Conservation (phyloP, 208 protist species). For the Trypanosoma boissoni region DNA sequence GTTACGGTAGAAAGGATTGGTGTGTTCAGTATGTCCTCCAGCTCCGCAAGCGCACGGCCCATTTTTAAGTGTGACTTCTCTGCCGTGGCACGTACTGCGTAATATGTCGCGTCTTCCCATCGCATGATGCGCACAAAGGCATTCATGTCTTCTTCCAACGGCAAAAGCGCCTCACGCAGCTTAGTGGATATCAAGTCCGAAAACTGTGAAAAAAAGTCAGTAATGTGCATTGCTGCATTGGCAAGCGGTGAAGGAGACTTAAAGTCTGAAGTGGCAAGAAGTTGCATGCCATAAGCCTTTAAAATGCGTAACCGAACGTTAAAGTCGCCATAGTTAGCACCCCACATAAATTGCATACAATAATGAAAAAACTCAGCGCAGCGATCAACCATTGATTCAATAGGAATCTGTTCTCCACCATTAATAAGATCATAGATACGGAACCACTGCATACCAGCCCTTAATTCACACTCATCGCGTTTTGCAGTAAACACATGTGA, state of each 20-base stretch:
- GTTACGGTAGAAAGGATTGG: constrained; percentile 61
- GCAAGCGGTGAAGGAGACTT: constrained; percentile 48
- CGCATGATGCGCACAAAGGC: constrained; percentile 89
- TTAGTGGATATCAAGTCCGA: constrained; percentile 40
- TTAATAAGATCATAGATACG: constrained; percentile 70
- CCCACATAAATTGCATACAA: constrained; percentile 81
- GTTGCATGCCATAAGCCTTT: constrained; percentile 63
- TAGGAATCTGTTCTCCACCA: constrained; percentile 5
- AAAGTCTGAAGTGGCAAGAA: constrained; percentile 35
- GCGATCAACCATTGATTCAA: constrained; percentile 28
- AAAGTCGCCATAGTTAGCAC: constrained; percentile 75
- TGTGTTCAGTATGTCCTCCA: constrained; percentile 71
- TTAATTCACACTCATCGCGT: constrained; percentile 64
- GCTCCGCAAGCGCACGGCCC: constrained; percentile 68
- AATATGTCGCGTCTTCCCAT: constrained; percentile 95
- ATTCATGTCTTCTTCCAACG: constrained; percentile 86
- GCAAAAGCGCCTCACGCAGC: constrained; percentile 37
- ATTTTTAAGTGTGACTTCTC: constrained; percentile 96
- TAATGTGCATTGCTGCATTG: constrained; percentile 75
- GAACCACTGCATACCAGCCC: constrained; percentile 74
- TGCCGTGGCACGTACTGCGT: constrained; percentile 90
- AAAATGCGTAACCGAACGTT: constrained; percentile 58
- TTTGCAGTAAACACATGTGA: constrained; percentile 83
- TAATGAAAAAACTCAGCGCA: constrained; percentile 50
- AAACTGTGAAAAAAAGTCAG: constrained; percentile 87